These are phyloP conservation scores for Penicillium sp. DNA, from an alignment of 2,329 filamentous ascomycete species.

Conservation along the genomic window DNA sequence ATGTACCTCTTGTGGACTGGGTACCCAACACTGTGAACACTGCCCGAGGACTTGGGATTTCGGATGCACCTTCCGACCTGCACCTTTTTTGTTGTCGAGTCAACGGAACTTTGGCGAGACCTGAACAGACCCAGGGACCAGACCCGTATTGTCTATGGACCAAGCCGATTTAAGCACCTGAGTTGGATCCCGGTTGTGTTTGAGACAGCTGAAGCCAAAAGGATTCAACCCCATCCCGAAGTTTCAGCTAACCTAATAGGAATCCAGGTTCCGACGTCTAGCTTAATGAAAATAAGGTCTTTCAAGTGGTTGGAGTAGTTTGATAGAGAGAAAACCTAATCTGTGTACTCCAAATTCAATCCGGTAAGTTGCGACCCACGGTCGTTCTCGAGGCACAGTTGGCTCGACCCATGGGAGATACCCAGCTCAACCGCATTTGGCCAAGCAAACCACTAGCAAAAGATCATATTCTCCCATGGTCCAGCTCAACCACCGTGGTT, in stretches of 20 bases:
- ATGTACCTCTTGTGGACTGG: slow-evolving; percentile 5
- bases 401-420: slow-evolving; percentile 15
- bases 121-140: neutral
- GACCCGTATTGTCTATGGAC: neutral
- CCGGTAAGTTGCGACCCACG: slow-evolving; percentile 15
- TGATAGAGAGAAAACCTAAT: slow-evolving; percentile 7
- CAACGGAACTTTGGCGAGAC: neutral
- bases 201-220: neutral
- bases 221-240: neutral
- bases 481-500: neutral
- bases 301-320: neutral
- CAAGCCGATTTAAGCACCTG: neutral
- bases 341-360: slow-evolving; percentile 1
- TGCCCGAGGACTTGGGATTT: neutral
- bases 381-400: slow-evolving; percentile 15
- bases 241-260: neutral
- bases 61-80: neutral
- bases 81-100: neutral
- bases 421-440: slow-evolving; percentile 10
- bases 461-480: neutral
- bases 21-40: slow-evolving; percentile 10
- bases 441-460: neutral
- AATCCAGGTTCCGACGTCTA: neutral
- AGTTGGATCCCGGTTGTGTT: neutral
- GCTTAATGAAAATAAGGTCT: neutral